Base-by-base conservation (phyloP, 805 yeast genomes). In the Kockiozyma suomiensis region DNA sequence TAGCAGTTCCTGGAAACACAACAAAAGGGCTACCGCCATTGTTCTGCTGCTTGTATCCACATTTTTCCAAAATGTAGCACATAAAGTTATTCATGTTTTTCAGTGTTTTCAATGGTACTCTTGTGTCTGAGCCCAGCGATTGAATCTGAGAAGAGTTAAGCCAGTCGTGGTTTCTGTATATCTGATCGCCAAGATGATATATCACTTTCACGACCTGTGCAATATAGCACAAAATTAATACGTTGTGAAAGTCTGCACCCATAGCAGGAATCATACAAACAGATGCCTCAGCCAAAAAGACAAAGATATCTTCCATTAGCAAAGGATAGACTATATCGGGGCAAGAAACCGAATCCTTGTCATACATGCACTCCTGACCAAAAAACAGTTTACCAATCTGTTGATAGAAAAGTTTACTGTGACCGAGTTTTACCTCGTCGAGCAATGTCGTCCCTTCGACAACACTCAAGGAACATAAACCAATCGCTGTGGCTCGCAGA, bases 201-300 rank as follows among this genome's bases (percentile, higher is more conserved):
- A 82, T 54, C 7, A 73, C 72, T 68, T 86, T 89, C 19, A 83
- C 76, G n/a, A 84, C 64, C 53, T 80, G 84, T 4, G 82, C 82
- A 42, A 78, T 60, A 58, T 78, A 84, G 57, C 87, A 83, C 6
- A 81, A 62, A 32, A 76, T 73, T 41, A 83, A 72, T 2, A 86
- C 70, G 1, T 79, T 70, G 68, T 84, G 80, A 65, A 79, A 82
- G 41, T 72, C 70, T 43, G 79, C 70, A 0, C 82, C 53, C 4
- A 78, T 62, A 12, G 76, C 75, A n/a, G 79, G 78, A 4, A 78
- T 69, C n/a, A 86, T 84, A 26, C 65, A 63, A 13, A 66, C 48
- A 76, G 25, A 78, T 60, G 47, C 79, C 72, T 1, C 77, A 65
- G 8, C 72, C 66, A 67, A 74, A 73, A 46, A 80, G 65, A 4